phyloP scores from a whole-genome alignment of 257 asterid genomes.

The Scutellaria galericulata region DNA sequence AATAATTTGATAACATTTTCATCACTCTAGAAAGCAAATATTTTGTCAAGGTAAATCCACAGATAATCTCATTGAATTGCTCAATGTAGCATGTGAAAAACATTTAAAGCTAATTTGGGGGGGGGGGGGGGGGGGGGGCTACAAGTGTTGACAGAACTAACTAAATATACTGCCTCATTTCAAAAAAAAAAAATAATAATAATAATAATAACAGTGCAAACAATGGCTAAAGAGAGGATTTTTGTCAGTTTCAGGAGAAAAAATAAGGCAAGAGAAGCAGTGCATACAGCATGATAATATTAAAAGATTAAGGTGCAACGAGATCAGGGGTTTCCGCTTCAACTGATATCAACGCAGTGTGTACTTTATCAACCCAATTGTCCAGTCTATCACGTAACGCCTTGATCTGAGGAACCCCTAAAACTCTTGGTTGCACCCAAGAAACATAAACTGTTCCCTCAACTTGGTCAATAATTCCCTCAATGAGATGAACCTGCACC shows the following conservation, averaged over 20 bases:
- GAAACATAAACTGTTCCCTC: constrained; percentile 88
- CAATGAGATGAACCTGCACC: constrained; percentile 86
- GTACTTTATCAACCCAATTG: constrained; percentile 88
- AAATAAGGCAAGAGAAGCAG: no score
- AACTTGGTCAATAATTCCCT: constrained; percentile 93
- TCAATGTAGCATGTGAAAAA: constrained; percentile 1
- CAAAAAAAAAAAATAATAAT: neutral
- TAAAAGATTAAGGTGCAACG: constrained; percentile 60
- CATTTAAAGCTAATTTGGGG: neutral
- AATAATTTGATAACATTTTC: neutral
- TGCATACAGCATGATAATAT: no score
- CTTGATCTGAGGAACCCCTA: constrained; percentile 85
- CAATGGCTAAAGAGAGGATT: no score
- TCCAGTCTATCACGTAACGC: constrained; percentile 83
- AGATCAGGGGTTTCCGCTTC: constrained; percentile 98
- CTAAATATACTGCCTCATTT: neutral
- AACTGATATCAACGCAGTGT: constrained; percentile 82
- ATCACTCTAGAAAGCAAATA: neutral
- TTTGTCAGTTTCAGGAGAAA: no score
- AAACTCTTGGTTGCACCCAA: constrained; percentile 97
- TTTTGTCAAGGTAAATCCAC: neutral
- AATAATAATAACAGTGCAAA: neutral
- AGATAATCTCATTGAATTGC: neutral
- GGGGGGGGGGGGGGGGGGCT: neutral
- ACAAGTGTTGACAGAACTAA: neutral